Percentiles rank a stretch among this genome's conserved stretches.
Conservation (phyloP, 768 basidiomycete genomes). For the Agaricus subrufescens region DNA sequence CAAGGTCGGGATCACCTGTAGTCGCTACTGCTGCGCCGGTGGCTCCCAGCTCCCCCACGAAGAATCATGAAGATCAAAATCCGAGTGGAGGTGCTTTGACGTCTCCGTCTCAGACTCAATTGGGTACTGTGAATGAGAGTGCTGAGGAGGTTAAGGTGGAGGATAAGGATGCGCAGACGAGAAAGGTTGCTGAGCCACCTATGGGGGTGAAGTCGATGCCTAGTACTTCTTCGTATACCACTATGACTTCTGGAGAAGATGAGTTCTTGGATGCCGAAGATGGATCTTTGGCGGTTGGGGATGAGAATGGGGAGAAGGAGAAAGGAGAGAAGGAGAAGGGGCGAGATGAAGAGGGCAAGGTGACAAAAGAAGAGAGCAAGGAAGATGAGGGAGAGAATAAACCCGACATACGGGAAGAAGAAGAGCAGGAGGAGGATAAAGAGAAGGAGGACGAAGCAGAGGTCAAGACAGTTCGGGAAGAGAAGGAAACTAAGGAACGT, state of each 20-base stretch:
- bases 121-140: constrained; percentile 4
- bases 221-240: background rate
- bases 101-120: background rate
- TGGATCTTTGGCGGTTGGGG: background rate
- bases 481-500: constrained; percentile 6
- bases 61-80: constrained; percentile 1
- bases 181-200: background rate
- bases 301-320: background rate
- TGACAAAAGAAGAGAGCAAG: constrained; percentile 1
- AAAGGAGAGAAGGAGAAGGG: background rate
- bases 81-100: background rate
- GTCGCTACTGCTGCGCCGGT: constrained; percentile 4
- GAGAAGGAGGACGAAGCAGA: constrained; percentile 4
- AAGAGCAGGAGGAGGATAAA: constrained; percentile 3
- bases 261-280: constrained; percentile 6
- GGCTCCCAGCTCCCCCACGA: background rate
- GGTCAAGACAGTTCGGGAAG: background rate
- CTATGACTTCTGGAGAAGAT: background rate
- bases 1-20: constrained; percentile 25
- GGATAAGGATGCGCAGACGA: background rate
- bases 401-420: background rate
- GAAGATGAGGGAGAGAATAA: background rate
- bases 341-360: constrained; percentile 5
- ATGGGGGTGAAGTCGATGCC: background rate
- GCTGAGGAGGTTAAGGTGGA: background rate